Evolutionary conservation across 2,329 filamentous ascomycete species (phyloP).

Genomic region (Hysterium pulicare): DNA sequence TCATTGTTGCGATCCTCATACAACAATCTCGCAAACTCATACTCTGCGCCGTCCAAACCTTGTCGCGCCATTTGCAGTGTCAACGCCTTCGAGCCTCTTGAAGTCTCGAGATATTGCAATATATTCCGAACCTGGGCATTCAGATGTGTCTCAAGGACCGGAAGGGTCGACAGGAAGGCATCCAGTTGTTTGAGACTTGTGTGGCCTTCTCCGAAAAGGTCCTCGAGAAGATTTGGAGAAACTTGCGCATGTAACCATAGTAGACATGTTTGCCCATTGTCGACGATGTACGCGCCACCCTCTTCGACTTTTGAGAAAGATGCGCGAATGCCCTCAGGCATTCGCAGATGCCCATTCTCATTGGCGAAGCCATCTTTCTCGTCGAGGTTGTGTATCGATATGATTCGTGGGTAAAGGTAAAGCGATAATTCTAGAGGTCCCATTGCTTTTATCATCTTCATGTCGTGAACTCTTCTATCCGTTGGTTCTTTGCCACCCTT

Average conservation of each 20-base stretch:
- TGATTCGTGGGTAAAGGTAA: constrained; percentile 93
- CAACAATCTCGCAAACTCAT: constrained; percentile 87
- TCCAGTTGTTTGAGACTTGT: constrained; percentile 72
- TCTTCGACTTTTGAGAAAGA: constrained; percentile 87
- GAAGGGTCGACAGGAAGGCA: constrained; percentile 74
- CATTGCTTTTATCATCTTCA: constrained; percentile 86
- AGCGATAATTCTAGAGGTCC: constrained; percentile 80
- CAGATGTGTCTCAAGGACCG: constrained; percentile 83
- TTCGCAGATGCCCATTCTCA: constrained; percentile 78
- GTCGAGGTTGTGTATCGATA: constrained; percentile 84
- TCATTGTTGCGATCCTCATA: constrained; percentile 97
- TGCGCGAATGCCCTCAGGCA: constrained; percentile 76
- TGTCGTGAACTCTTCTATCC: constrained; percentile 85
- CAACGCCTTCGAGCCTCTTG: constrained; percentile 81
- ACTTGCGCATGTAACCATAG: constrained; percentile 92
- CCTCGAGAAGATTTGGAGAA: constrained; percentile 83
- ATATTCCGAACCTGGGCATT: constrained; percentile 95
- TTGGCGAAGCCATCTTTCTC: constrained; percentile 92
- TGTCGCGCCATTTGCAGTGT: constrained; percentile 89
- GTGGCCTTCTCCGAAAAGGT: constrained; percentile 81
- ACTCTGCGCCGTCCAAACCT: constrained; percentile 90
- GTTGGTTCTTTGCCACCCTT: constrained; percentile 88
- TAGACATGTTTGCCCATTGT: constrained; percentile 89
- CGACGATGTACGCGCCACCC: constrained; percentile 89
- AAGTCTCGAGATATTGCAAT: constrained; percentile 75